Percentiles rank a stretch among this genome's conserved stretches.
Evolutionary conservation across 352 stramenopile genomes (phyloP).

Genomic region (Albugo laibachii): DNA sequence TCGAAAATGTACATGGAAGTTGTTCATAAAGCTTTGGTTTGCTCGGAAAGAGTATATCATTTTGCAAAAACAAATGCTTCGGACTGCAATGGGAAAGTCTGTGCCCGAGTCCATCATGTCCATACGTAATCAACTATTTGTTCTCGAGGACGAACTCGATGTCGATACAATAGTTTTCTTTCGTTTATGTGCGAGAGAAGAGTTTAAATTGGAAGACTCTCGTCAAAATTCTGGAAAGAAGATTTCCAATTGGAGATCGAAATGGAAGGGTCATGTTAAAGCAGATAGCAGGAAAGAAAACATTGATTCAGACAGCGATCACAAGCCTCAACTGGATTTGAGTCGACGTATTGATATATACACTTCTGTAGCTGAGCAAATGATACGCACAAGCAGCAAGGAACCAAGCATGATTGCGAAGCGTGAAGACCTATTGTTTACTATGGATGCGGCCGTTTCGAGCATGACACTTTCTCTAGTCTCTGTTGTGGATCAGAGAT

Average conservation of each 20-base stretch:
- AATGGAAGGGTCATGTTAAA: conserved; percentile 22
- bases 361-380: no score
- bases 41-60: conserved; percentile 48
- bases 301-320: no score
- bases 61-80: conserved; percentile 51
- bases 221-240: conserved; percentile 49
- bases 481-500: no score
- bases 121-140: conserved; percentile 23
- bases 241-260: conserved; percentile 40
- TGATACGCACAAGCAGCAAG: no score
- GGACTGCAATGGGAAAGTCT: conserved; percentile 31
- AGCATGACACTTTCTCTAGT: no score
- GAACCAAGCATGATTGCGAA: no score
- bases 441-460: no score
- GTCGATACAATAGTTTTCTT: conserved; percentile 74
- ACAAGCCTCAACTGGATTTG: no score
- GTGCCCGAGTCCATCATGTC: conserved; percentile 20
- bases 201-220: conserved; percentile 42
- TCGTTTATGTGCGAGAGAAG: conserved; percentile 31
- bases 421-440: no score
- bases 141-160: conserved; percentile 49
- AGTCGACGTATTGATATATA: no score
- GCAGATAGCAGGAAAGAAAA: no score
- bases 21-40: conserved; percentile 34
- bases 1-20: conserved; percentile 27